Evolutionary conservation across 2,329 filamentous ascomycete species (phyloP).

Genomic region (Penicillium italicum): DNA sequence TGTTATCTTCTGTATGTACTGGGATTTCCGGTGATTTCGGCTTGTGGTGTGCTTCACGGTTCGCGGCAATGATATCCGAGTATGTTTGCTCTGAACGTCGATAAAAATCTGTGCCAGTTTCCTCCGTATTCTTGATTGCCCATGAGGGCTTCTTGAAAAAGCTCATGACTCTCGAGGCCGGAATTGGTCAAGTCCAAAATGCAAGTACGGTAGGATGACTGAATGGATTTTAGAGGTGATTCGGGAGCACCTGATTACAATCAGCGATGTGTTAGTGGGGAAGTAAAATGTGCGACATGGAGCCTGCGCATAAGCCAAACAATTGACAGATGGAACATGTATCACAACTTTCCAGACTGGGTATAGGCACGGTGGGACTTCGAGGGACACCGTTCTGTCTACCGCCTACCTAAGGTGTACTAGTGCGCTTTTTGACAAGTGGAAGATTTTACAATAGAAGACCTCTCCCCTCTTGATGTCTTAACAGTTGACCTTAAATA

Average conservation of each 20-base stretch:
- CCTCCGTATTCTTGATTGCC: constrained; percentile 41
- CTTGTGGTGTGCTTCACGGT: constrained; percentile 36
- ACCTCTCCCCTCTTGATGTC: neutral
- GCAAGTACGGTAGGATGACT: neutral
- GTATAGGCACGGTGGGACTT: neutral
- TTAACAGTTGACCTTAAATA: neutral
- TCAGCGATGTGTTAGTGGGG: neutral
- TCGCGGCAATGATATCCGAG: constrained; percentile 44
- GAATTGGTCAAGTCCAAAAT: neutral
- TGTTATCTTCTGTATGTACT: neutral
- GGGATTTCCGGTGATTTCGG: constrained; percentile 9
- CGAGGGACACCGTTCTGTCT: neutral
- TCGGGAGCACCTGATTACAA: neutral
- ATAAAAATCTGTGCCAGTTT: constrained; percentile 45
- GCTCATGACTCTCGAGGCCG: constrained; percentile 25
- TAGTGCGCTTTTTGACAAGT: neutral
- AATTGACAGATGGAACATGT: neutral
- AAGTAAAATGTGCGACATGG: neutral
- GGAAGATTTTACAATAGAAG: neutral
- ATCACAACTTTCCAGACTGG: neutral
- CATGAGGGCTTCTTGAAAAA: constrained; percentile 56
- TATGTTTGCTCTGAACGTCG: constrained; percentile 48
- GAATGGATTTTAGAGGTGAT: neutral
- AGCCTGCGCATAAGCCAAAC: neutral
- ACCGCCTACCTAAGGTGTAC: neutral